These are phyloP conservation scores for Microdochium trichocladiopsis DNA, from an alignment of 2,329 filamentous ascomycete species.

Conservation along the genomic window DNA sequence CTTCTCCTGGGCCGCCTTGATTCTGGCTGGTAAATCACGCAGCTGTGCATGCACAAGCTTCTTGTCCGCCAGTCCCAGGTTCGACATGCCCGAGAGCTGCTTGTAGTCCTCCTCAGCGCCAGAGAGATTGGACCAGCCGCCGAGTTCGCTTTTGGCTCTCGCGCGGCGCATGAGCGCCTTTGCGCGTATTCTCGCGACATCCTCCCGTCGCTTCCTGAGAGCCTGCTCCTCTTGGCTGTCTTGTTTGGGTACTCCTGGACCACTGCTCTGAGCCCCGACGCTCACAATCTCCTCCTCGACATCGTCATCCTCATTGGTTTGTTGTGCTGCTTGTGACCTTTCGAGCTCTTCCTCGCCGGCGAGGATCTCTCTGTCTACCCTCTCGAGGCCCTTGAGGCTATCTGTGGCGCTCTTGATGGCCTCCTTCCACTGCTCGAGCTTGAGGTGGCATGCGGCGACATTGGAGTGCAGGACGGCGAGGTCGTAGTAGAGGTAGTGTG, in stretches of 20 bases:
- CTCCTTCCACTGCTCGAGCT: constrained; percentile 78
- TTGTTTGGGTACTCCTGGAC: constrained; percentile 21
- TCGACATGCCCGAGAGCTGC: constrained; percentile 48
- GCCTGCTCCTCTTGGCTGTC: constrained; percentile 19
- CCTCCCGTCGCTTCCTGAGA: constrained; percentile 37
- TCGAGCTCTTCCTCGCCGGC: constrained; percentile 30
- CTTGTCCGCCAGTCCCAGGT: constrained; percentile 58
- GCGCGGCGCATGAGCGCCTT: constrained; percentile 80
- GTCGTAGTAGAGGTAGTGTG: constrained; percentile 81
- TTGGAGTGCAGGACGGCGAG: constrained; percentile 83
- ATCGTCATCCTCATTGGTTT: constrained; percentile 32
- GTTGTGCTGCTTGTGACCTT: constrained; percentile 43
- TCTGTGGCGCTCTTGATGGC: constrained; percentile 67
- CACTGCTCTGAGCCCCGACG: constrained; percentile 45
- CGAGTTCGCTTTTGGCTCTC: constrained; percentile 61
- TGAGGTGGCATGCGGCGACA: constrained; percentile 81
- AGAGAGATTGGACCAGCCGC: constrained; percentile 73
- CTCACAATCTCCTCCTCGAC: constrained; percentile 54
- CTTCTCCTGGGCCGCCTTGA: constrained; percentile 73
- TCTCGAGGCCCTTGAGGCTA: constrained; percentile 66
- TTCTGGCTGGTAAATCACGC: constrained; percentile 54
- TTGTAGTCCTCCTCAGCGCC: constrained; percentile 78
- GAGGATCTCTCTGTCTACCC: constrained; percentile 34
- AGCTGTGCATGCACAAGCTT: constrained; percentile 63
- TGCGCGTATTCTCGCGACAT: constrained; percentile 69